phyloP scores from a whole-genome alignment of 208 protist species.

The Leishmania major region DNA sequence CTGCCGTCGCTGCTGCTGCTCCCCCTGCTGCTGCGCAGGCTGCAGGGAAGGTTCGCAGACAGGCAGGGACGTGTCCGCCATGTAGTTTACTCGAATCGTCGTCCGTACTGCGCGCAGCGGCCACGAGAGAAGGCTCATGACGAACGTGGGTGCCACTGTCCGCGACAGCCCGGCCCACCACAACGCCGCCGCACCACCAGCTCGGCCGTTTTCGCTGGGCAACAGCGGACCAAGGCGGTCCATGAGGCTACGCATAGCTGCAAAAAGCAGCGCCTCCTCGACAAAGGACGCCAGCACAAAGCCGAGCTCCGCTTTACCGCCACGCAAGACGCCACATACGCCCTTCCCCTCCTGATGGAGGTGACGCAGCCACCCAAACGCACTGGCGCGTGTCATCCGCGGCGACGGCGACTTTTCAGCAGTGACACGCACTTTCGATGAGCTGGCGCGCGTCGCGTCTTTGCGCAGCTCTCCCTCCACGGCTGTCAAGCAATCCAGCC shows the following conservation, averaged over 20 bases:
- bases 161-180: not conserved
- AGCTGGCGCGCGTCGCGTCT: not conserved
- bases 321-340: constrained; percentile 16
- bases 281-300: constrained; percentile 21
- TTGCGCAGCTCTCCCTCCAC: constrained; percentile 22
- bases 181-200: not conserved
- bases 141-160: constrained; percentile 11
- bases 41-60: not conserved
- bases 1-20: constrained; percentile 1
- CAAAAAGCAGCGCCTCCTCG: constrained; percentile 18
- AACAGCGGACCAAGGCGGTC: not conserved
- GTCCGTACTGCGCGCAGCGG: constrained; percentile 29
- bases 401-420: not conserved
- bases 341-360: constrained; percentile 16
- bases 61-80: constrained; percentile 22
- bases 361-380: constrained; percentile 15
- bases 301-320: constrained; percentile 25
- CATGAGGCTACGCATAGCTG: constrained; percentile 6
- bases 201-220: not conserved
- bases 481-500: constrained; percentile 21
- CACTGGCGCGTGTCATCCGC: not conserved
- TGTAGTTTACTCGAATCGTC: constrained; percentile 32
- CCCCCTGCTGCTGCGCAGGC: not conserved
- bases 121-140: constrained; percentile 28
- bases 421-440: not conserved